A percentile compares a stretch with the other conserved stretches of the same genome.
These are phyloP conservation scores for Lecanicillium sp. DNA, from an alignment of 2,329 filamentous ascomycete species.

Conservation along the genomic window DNA sequence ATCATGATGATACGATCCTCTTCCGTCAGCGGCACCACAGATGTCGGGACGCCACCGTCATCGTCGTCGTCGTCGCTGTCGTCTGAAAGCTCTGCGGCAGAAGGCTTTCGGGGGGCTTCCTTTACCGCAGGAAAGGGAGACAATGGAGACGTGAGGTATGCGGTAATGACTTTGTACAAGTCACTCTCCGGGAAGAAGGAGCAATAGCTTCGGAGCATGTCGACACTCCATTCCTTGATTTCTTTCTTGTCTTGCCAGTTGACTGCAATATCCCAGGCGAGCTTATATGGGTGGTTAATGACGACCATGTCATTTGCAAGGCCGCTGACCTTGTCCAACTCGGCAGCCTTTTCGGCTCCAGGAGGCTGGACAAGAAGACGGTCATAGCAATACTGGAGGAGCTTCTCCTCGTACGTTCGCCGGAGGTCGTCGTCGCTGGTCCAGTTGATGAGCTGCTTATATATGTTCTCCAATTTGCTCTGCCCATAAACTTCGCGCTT, in stretches of 20 bases:
- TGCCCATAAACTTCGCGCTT: constrained; percentile 73
- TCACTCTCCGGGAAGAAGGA: constrained; percentile 78
- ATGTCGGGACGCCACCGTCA: constrained; percentile 45
- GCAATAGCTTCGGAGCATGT: constrained; percentile 73
- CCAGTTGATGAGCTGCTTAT: constrained; percentile 84
- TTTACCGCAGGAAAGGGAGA: constrained; percentile 63
- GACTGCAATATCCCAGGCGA: constrained; percentile 86
- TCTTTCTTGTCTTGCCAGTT: constrained; percentile 80
- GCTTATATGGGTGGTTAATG: constrained; percentile 80
- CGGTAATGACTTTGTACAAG: constrained; percentile 72
- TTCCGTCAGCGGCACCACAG: constrained; percentile 53
- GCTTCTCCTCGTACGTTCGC: constrained; percentile 81
- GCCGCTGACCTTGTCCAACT: constrained; percentile 65
- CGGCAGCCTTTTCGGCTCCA: constrained; percentile 57
- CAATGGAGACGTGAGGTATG: constrained; percentile 73
- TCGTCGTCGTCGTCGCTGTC: constrained; percentile 54
- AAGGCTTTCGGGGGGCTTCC: constrained; percentile 14
- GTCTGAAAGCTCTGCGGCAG: constrained; percentile 32
- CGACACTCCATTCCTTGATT: constrained; percentile 69
- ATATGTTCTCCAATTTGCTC: constrained; percentile 74
- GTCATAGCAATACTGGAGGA: constrained; percentile 75
- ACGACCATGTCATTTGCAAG: constrained; percentile 90
- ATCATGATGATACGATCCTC: constrained; percentile 79
- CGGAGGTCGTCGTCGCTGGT: constrained; percentile 76
- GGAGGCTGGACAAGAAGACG: constrained; percentile 60